phyloP scores from a whole-genome alignment of 2,329 filamentous ascomycete species.

The Endoconidiophora laricicola region DNA sequence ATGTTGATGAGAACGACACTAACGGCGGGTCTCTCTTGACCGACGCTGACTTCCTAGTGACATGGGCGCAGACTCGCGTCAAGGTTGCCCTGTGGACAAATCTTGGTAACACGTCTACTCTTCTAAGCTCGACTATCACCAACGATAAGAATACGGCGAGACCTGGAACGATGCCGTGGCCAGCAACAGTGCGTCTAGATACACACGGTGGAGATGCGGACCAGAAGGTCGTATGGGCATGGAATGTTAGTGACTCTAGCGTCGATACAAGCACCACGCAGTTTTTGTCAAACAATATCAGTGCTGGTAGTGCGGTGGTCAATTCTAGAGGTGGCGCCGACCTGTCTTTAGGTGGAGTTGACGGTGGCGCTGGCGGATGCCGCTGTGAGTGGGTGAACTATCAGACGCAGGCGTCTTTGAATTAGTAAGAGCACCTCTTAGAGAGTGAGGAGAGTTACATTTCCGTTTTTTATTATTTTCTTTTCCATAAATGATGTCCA shows the following conservation, averaged over 20 bases:
- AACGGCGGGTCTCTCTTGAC: slow-evolving; percentile 36
- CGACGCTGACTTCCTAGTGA: slow-evolving; percentile 39
- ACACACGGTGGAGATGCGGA: slow-evolving; percentile 41
- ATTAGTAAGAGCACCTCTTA: not conserved
- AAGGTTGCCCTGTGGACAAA: slow-evolving; percentile 51
- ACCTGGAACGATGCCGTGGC: slow-evolving; percentile 47
- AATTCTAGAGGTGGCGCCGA: slow-evolving; percentile 32
- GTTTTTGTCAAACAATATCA: slow-evolving; percentile 33
- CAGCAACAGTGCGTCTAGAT: slow-evolving; percentile 43
- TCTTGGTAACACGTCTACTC: slow-evolving; percentile 25
- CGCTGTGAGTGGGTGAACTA: slow-evolving; percentile 42
- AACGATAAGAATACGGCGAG: slow-evolving; percentile 20
- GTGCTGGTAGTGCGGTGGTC: slow-evolving; percentile 33
- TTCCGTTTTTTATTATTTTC: no score
- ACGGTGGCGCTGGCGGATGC: slow-evolving; percentile 47
- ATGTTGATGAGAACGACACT: slow-evolving; percentile 28
- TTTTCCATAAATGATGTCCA: not conserved
- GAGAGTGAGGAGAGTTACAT: not conserved
- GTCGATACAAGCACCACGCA: slow-evolving; percentile 27
- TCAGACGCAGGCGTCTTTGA: not conserved
- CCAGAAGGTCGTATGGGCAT: slow-evolving; percentile 38
- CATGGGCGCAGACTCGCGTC: slow-evolving; percentile 43
- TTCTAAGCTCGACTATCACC: slow-evolving; percentile 20
- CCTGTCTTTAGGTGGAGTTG: slow-evolving; percentile 37
- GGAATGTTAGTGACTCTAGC: slow-evolving; percentile 31